Base-by-base conservation (phyloP, 106 monocot species). In the Dactylorhiza incarnata region DNA sequence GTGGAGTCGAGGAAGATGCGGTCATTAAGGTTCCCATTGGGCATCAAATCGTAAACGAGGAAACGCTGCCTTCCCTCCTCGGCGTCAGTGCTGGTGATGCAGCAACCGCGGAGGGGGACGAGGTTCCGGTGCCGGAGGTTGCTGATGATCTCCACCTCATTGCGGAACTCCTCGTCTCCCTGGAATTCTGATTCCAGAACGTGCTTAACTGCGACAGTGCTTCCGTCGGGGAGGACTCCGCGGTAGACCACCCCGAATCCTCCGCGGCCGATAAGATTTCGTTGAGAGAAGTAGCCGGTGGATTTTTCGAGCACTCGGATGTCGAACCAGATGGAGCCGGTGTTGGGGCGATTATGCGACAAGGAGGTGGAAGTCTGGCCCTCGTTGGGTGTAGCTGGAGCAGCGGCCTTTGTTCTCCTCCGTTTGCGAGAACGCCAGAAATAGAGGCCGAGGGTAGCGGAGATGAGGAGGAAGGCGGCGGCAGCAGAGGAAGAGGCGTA, bases 71-170 rank as follows among this genome's bases (percentile, higher is more conserved):
- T 85, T 22, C 81, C 86, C 25, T 84, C 84, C 5, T 88, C 88
- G n/a, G 14, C 62, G 47, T 78, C 89, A 68, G 78, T 78, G 24
- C 78, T 76, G 70, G 86, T 75, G 62, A 90, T 94, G 82, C 94
- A 90, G 78, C 88, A 94, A 11, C 94, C 94, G 13, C 94, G 72
- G 50, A 90, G 78, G 15, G 90, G 90, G n/a, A 90, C 90, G 59
- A 94, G 76, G 26, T 89, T 93, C 8, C 92, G 84, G 85, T 93
- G 92, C 19, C 87, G 72, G 55, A 93, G 80, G 45, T 86, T 72
- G 81, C 89, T 89, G 80, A 93, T 87, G 54, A 93, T 89, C 73
- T 87, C 89, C 15, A 93, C 89, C 78, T 89, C 89, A 74, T 91
- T 95, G 76, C 83, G 78, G 84, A 94, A 94, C 48, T 89, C 88